A percentile compares a stretch with the other conserved stretches of the same genome.
These are phyloP conservation scores for Rubus idaeus DNA, from an alignment of 306 rosid genomes.

Conservation along the genomic window DNA sequence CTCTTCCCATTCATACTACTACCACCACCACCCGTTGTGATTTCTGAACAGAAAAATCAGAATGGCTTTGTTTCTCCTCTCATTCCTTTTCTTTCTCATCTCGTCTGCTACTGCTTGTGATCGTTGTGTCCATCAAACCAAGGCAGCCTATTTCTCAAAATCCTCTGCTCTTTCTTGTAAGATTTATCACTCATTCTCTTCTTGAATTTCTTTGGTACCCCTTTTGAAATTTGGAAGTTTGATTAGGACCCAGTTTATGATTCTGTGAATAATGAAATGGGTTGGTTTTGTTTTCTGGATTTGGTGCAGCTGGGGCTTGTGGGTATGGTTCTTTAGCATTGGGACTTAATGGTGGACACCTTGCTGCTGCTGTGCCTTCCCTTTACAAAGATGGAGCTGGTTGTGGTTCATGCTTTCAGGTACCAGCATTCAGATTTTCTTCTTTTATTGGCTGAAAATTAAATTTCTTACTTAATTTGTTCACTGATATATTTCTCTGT, in stretches of 20 bases:
- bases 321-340: constrained; percentile 74
- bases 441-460: background rate
- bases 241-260: background rate
- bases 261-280: constrained; percentile 16
- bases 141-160: constrained; percentile 54
- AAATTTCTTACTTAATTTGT: background rate
- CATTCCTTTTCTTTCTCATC: constrained; percentile 40
- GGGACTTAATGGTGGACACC: constrained; percentile 47
- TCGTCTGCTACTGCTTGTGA: constrained; percentile 68
- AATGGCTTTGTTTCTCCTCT: constrained; percentile 45
- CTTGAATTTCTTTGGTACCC: background rate
- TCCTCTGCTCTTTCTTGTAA: constrained; percentile 66
- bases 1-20: constrained; percentile 18
- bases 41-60: constrained; percentile 2
- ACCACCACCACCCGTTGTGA: background rate
- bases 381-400: constrained; percentile 75
- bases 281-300: constrained; percentile 19
- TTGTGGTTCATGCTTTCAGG: constrained; percentile 94
- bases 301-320: constrained; percentile 83
- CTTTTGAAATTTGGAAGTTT: background rate
- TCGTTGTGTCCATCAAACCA: constrained; percentile 62
- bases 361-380: constrained; percentile 67
- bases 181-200: background rate
- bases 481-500: background rate
- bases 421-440: background rate